Evolutionary conservation across 179 eudicot species (phyloP).

Genomic region (Pouteria campechiana): DNA sequence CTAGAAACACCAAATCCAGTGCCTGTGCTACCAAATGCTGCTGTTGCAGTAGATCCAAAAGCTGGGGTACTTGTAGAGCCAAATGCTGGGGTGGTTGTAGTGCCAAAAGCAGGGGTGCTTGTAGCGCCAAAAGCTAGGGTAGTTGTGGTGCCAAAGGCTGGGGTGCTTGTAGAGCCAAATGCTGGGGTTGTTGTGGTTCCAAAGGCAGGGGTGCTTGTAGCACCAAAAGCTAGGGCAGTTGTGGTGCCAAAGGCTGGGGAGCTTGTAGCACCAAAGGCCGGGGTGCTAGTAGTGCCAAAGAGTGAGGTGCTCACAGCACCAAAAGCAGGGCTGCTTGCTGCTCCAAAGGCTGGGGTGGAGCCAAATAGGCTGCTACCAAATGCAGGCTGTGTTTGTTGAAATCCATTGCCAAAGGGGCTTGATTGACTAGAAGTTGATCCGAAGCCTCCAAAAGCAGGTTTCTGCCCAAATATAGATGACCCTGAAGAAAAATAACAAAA

Average conservation of each 20-base stretch:
- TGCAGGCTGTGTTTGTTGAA: constrained; percentile 1
- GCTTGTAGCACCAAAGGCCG: no score
- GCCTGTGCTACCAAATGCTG: no score
- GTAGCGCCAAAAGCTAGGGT: background rate
- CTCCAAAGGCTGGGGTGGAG: background rate
- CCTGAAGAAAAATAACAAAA: constrained; percentile 1
- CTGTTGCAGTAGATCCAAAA: constrained; percentile 4
- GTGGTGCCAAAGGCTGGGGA: background rate
- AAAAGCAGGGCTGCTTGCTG: background rate
- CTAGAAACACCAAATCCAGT: background rate
- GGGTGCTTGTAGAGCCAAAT: background rate
- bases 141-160: background rate
- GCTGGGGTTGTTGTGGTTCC: no score
- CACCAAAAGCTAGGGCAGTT: background rate
- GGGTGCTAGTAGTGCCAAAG: no score
- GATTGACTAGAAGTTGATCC: background rate
- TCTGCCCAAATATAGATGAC: background rate
- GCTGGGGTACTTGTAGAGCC: background rate
- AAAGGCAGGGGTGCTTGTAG: background rate
- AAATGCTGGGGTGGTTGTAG: background rate
- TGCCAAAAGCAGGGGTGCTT: background rate
- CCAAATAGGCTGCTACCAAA: constrained; percentile 1
- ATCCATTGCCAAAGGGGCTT: background rate
- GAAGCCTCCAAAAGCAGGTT: constrained; percentile 8
- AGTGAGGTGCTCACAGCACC: background rate